Conservation (phyloP, 176 grass and related monocot genomes). For the Aegilops bicornis region DNA sequence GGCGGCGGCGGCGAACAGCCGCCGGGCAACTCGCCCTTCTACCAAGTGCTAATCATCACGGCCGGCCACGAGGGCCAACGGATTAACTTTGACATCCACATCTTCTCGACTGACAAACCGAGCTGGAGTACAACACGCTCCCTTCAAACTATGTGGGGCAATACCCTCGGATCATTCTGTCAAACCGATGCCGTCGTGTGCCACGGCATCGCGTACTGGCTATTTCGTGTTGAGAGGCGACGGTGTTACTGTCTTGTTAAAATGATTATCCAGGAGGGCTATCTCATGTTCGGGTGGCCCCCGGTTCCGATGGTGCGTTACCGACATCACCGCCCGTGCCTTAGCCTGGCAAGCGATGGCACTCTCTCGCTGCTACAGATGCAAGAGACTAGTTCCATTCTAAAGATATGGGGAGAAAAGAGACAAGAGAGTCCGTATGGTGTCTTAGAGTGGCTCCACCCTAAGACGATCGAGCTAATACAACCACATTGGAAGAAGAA, state of each 20-base stretch:
- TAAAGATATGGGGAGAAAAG: no score
- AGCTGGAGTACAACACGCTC: background rate
- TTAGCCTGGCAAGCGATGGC: background rate
- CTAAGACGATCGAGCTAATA: background rate
- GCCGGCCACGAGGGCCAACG: background rate
- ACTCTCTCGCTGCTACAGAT: background rate
- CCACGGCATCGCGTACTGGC: background rate
- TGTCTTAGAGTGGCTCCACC: no score
- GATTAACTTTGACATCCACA: background rate
- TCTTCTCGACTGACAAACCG: background rate
- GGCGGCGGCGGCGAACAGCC: no score
- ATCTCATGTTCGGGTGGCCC: background rate
- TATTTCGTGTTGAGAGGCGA: background rate
- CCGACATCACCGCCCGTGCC: background rate
- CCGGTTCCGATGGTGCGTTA: background rate
- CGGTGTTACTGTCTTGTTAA: rapidly evolving
- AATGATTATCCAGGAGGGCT: rapidly evolving
- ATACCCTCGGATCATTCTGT: background rate
- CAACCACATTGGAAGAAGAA: background rate
- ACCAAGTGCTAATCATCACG: no score
- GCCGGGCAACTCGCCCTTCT: no score
- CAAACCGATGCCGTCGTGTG: background rate
- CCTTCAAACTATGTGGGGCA: rapidly evolving
- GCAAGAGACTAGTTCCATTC: no score
- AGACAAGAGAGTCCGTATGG: no score